Conservation (phyloP, 148 eudicot genomes). For the Oxyria digyna region DNA sequence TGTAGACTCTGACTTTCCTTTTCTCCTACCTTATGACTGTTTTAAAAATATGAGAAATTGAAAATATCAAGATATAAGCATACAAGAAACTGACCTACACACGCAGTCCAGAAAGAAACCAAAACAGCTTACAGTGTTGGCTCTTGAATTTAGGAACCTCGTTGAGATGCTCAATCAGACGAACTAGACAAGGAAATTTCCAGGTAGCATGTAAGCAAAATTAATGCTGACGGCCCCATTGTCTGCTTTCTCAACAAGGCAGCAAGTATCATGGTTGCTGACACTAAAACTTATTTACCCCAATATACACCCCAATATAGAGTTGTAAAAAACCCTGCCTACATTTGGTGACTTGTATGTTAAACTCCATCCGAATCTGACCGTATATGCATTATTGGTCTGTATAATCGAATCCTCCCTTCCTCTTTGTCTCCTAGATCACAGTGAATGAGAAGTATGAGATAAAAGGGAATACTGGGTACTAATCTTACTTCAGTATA, state of each 20-base stretch:
- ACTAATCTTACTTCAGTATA: too few relatives aligned
- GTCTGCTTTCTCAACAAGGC: background rate
- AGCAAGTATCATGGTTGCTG: too few relatives aligned
- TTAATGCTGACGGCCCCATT: background rate
- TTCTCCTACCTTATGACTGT: background rate
- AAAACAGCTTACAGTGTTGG: background rate
- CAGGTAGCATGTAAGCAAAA: background rate
- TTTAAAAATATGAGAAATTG: background rate
- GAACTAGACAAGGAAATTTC: background rate
- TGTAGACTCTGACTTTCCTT: background rate
- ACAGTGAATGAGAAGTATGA: too few relatives aligned
- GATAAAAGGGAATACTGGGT: too few relatives aligned
- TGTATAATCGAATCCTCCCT: too few relatives aligned
- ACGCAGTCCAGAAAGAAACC: background rate
- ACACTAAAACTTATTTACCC: too few relatives aligned
- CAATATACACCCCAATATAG: too few relatives aligned
- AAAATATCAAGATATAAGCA: background rate
- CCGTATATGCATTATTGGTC: too few relatives aligned
- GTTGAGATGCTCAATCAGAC: background rate
- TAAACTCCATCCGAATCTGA: too few relatives aligned
- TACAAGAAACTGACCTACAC: background rate
- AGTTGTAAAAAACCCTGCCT: too few relatives aligned
- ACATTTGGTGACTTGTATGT: too few relatives aligned
- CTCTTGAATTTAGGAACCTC: background rate
- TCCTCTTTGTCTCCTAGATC: too few relatives aligned